Conservation (phyloP, 495 filamentous ascomycete species). For the Chaetomium fimeti region DNA sequence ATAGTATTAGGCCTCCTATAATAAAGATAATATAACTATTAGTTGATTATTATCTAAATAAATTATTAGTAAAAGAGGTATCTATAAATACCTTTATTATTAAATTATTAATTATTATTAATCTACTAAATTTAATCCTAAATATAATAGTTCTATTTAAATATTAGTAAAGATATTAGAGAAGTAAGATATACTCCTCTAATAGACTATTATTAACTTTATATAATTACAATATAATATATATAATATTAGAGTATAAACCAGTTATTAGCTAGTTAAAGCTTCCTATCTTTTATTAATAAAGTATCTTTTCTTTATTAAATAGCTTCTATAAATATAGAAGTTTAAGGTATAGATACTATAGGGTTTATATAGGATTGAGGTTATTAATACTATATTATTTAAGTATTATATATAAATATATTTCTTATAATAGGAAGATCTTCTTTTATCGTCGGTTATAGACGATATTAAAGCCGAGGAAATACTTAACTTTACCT, state of each 20-base stretch:
- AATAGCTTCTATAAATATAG: too few species aligned
- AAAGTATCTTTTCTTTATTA: too few species aligned
- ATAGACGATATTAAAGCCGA: slow-evolving; percentile 13
- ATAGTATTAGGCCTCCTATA: not conserved
- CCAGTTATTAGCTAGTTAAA: too few species aligned
- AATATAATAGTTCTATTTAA: not conserved
- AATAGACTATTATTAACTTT: too few species aligned
- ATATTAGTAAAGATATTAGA: not conserved
- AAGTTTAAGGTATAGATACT: not conserved
- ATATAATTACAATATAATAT: too few species aligned
- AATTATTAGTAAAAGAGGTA: not conserved
- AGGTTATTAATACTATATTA: not conserved
- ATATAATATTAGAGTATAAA: too few species aligned
- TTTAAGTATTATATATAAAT: not conserved
- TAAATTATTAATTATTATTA: too few species aligned
- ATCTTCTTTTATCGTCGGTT: not conserved
- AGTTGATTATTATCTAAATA: not conserved
- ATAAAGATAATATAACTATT: not conserved
- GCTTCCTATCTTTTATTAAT: too few species aligned
- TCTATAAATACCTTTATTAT: not conserved
- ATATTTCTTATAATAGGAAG: slow-evolving; percentile 5
- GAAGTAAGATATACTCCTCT: not conserved
- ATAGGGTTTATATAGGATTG: not conserved
- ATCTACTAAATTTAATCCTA: not conserved
- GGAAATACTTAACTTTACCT: slow-evolving; percentile 5